A percentile compares a stretch with the other conserved stretches of the same genome.
Evolutionary conservation across 2,329 filamentous ascomycete species (phyloP).

Genomic region (Fusarium oxysporum): DNA sequence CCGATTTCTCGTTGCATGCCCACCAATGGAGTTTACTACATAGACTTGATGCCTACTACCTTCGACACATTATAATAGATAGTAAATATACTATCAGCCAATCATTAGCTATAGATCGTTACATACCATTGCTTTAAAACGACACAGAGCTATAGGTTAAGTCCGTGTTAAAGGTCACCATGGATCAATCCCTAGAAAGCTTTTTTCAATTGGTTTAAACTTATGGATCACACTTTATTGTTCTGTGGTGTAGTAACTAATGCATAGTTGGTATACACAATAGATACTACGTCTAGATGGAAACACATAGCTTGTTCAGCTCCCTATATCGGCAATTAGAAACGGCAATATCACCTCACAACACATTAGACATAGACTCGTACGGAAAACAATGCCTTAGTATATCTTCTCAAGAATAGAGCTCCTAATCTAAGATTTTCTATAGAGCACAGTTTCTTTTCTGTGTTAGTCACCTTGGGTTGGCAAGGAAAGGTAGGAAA

Average conservation of each 20-base stretch:
- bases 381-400: too few species aligned
- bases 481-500: too few species aligned
- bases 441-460: too few species aligned
- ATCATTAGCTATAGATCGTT: fast-evolving
- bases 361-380: too few species aligned
- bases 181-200: not conserved
- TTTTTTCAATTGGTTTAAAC: not conserved
- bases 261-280: too few species aligned
- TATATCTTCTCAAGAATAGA: too few species aligned
- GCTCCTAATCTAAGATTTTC: too few species aligned
- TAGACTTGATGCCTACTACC: fast-evolving
- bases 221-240: fast-evolving
- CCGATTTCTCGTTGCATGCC: not conserved
- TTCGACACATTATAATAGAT: fast-evolving
- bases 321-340: fast-evolving
- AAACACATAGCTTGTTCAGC: fast-evolving
- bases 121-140: fast-evolving
- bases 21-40: not conserved
- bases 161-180: too few species aligned
- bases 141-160: fast-evolving
- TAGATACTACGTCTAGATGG: fast-evolving
- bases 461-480: too few species aligned
- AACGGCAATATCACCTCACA: too few species aligned
- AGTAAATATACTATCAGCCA: fast-evolving
- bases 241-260: fast-evolving